Evolutionary conservation across 176 grass and related monocot genomes (phyloP).

Genomic region (Calamus simplicifolius): DNA sequence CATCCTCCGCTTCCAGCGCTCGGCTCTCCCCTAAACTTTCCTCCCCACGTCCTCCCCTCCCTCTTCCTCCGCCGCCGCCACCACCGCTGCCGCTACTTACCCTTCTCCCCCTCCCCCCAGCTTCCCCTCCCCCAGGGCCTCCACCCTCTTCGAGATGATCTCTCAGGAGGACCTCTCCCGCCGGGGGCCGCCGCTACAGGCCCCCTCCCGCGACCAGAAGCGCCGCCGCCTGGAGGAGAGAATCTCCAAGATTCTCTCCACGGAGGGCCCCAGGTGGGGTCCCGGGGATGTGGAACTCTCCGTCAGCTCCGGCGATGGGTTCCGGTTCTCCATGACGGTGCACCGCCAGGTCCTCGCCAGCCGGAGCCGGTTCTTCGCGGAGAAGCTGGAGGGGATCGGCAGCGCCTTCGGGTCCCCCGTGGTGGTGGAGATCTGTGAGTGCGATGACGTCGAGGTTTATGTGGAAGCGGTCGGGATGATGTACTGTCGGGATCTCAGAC

Average conservation of each 20-base stretch:
- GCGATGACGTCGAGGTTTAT: slow-evolving; percentile 19
- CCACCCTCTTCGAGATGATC: slow-evolving; percentile 15
- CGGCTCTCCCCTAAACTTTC: background rate
- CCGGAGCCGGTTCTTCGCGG: slow-evolving; percentile 23
- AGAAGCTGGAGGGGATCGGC: slow-evolving; percentile 10
- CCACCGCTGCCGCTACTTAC: background rate
- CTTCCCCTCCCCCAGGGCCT: background rate
- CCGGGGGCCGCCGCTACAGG: background rate
- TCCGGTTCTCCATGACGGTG: background rate
- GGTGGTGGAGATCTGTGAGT: slow-evolving; percentile 22
- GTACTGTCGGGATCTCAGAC: slow-evolving; percentile 12
- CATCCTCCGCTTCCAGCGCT: background rate
- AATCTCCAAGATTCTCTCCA: background rate
- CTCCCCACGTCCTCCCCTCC: background rate
- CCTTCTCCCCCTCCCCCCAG: too few species aligned
- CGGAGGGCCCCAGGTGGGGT: slow-evolving; percentile 4
- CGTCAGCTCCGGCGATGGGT: slow-evolving; percentile 14
- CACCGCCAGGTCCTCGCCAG: slow-evolving; percentile 10
- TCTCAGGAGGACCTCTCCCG: slow-evolving; percentile 13
- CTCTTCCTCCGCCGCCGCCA: background rate
- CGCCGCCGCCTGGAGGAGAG: slow-evolving; percentile 1
- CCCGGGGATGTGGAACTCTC: slow-evolving; percentile 8
- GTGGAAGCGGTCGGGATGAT: slow-evolving; percentile 14
- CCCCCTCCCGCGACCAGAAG: slow-evolving; percentile 48
- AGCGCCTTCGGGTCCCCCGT: background rate